Evolutionary conservation across 352 stramenopile species (phyloP).

Genomic region (Thraustochytrium sp.): DNA sequence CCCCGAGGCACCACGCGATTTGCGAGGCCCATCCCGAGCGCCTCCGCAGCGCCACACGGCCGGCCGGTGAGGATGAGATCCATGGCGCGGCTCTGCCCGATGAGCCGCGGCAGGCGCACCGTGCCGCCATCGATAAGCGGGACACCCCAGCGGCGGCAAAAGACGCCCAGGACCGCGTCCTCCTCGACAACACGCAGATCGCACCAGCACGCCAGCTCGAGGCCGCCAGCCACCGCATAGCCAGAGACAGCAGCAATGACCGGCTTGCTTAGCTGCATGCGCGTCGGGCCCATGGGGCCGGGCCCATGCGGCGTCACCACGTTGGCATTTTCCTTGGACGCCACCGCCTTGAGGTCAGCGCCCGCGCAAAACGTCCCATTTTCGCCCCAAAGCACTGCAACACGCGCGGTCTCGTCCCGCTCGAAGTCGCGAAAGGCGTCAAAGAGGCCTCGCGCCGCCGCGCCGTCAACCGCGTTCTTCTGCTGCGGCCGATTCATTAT

Average conservation of each 20-base stretch:
- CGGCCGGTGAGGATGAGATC: slow-evolving; percentile 44
- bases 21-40: slow-evolving; percentile 32
- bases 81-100: slow-evolving; percentile 41
- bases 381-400: slow-evolving; percentile 32
- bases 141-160: slow-evolving; percentile 44
- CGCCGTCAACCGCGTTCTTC: slow-evolving; percentile 38
- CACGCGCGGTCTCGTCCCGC: neutral
- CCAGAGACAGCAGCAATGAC: slow-evolving; percentile 41
- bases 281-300: slow-evolving; percentile 40
- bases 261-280: slow-evolving; percentile 38
- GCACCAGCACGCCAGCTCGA: slow-evolving; percentile 44
- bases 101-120: slow-evolving; percentile 40
- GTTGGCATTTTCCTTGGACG: neutral
- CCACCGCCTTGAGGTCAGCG: slow-evolving; percentile 37
- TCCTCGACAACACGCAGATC: slow-evolving; percentile 41
- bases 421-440: slow-evolving; percentile 31
- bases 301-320: neutral
- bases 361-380: slow-evolving; percentile 46
- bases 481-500: slow-evolving; percentile 20
- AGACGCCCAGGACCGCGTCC: slow-evolving; percentile 38
- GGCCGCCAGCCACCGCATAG: slow-evolving; percentile 41
- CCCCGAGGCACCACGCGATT: slow-evolving; percentile 43
- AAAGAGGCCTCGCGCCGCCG: neutral
- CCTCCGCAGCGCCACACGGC: neutral
- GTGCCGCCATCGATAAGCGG: slow-evolving; percentile 47